Base-by-base conservation (phyloP, 192 early-diverging fungal genomes). In the Bifiguratus adelaidae region DNA sequence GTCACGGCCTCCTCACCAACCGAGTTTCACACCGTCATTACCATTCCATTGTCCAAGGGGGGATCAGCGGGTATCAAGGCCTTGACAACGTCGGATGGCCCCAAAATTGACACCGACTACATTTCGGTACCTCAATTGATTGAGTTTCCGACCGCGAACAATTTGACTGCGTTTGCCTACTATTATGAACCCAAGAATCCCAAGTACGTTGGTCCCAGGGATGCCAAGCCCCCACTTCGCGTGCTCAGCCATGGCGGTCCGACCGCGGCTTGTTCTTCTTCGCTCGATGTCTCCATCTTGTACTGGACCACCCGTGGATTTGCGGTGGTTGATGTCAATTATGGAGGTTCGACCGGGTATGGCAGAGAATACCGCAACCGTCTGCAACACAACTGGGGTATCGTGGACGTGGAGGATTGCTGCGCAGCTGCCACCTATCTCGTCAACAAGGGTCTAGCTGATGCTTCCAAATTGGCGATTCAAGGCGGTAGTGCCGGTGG, bases 281-380 rank as follows among this genome's bases (percentile, higher is more conserved):
- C 65, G 25, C 64, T 77, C 34, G 57, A 59, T 43, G 64, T 56
- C 40, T 51, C 41, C 22, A 70, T 85, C 43, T 76, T 80, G 54
- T 89, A 73, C 65, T 89, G 81, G 72, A 88, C 85, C 1, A 75
- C 79, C 11, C 80, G 87, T 25, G 87, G 85, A 1, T 81, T 83
- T 44, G 87, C 76, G 0, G 65, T 82, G 23, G 76, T 68, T 3
- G 74, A 88, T 41, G 74, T 85, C 50, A 85, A 89, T 58, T 89
- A 89, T 47, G 85, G 87, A 36, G 87, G 87, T 1, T 83, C 81
- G 1, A 73, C 76, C 1, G 80, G 76, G 16, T 85, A 82, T 58
- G 87, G 87, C 2, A 69, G 81, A 11, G 82, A 70, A 30, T 85
- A 76, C 56, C 77, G 87, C 24, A 73, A 83, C 40, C 76, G 87